phyloP scores from a whole-genome alignment of 2,329 filamentous ascomycete genomes.

The Neophaeococcomyces mojaviensis region DNA sequence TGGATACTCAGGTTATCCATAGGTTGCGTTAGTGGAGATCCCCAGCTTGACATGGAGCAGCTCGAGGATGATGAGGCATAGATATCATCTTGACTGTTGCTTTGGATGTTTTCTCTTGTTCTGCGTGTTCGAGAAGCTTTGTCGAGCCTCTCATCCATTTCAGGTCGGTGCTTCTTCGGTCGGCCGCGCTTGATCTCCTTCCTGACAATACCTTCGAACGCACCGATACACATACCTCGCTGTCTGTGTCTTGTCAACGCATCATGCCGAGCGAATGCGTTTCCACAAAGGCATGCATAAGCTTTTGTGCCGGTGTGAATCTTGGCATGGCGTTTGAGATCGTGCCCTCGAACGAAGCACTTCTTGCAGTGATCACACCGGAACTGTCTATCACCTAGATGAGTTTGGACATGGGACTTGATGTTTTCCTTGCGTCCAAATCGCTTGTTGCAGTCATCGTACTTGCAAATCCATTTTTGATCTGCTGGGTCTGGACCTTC shows the following conservation, averaged over 20 bases:
- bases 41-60: slow-evolving; percentile 33
- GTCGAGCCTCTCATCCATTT: slow-evolving; percentile 49
- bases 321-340: slow-evolving; percentile 93
- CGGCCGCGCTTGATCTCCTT: slow-evolving; percentile 60
- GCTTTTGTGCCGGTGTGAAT: slow-evolving; percentile 96
- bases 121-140: slow-evolving; percentile 49
- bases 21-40: slow-evolving; percentile 36
- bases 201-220: slow-evolving; percentile 72
- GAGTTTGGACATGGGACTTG: slow-evolving; percentile 95
- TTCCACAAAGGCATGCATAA: slow-evolving; percentile 88
- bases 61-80: slow-evolving; percentile 30
- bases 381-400: slow-evolving; percentile 92
- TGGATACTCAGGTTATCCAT: slow-evolving; percentile 35
- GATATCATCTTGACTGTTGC: slow-evolving; percentile 31
- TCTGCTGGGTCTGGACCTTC: slow-evolving; percentile 63
- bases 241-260: slow-evolving; percentile 90
- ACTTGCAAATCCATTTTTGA: slow-evolving; percentile 73
- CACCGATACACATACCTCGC: slow-evolving; percentile 91
- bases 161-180: slow-evolving; percentile 55
- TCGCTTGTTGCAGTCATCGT: slow-evolving; percentile 70
- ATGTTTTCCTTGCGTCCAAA: slow-evolving; percentile 97
- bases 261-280: slow-evolving; percentile 90
- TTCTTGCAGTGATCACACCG: slow-evolving; percentile 89
- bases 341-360: slow-evolving; percentile 93
- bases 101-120: slow-evolving; percentile 13